Percentiles rank a stretch among this genome's conserved stretches.
phyloP scores from a whole-genome alignment of 2,329 filamentous ascomycete genomes.

The Venturia effusa region DNA sequence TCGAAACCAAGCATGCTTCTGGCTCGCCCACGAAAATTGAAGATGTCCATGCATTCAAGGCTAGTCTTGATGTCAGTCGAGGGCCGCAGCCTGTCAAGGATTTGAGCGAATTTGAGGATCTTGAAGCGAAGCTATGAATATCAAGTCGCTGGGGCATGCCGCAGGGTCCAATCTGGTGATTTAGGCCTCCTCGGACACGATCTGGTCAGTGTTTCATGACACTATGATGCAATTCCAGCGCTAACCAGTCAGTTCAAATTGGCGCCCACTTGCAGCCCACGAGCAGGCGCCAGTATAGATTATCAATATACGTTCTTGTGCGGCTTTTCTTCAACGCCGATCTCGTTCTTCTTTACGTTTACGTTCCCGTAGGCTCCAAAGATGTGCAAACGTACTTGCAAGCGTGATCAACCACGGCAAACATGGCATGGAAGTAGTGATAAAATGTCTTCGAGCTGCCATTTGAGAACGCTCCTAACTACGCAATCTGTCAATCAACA shows the following conservation, averaged over 20 bases:
- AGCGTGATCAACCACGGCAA: neutral
- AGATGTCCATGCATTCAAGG: constrained; percentile 73
- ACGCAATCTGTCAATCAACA: neutral
- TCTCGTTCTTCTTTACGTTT: neutral
- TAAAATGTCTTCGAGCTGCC: neutral
- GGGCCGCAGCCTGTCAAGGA: constrained; percentile 65
- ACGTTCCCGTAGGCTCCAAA: neutral
- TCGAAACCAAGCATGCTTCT: constrained; percentile 18
- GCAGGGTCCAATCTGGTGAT: neutral
- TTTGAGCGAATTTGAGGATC: constrained; percentile 75
- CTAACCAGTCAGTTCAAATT: neutral
- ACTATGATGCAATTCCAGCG: neutral
- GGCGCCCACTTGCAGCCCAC: neutral
- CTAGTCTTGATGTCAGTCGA: constrained; percentile 57
- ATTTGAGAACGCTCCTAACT: neutral
- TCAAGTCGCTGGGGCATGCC: neutral
- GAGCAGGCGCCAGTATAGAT: neutral
- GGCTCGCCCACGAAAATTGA: constrained; percentile 42
- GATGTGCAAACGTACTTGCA: neutral
- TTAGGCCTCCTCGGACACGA: neutral
- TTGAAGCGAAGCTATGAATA: constrained; percentile 64
- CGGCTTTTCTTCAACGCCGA: neutral
- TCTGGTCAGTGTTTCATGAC: neutral
- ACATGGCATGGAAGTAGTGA: neutral
- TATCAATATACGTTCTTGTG: neutral